Conservation (phyloP, 768 basidiomycete species). For the Sarcomyxa edulis region DNA sequence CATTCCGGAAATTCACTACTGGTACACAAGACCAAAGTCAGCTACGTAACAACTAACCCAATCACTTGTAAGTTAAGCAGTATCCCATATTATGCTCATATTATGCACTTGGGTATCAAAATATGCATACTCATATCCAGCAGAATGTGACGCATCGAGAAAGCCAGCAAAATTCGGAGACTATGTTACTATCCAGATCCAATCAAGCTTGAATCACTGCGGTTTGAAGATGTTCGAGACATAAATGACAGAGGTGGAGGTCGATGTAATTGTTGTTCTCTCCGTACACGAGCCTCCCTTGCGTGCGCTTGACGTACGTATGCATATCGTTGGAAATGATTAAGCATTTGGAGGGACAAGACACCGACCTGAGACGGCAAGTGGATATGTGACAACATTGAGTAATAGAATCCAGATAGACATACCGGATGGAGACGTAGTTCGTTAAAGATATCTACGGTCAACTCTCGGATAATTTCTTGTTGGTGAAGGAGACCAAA, state of each 20-base stretch:
- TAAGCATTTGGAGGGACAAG: conserved; percentile 70
- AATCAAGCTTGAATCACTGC: conserved; percentile 12
- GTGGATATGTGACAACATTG: too few relatives aligned
- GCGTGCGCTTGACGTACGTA: conserved; percentile 80
- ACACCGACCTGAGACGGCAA: conserved; percentile 59
- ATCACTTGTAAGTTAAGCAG: too few relatives aligned
- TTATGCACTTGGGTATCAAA: too few relatives aligned
- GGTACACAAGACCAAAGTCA: too few relatives aligned
- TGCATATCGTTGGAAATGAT: conserved; percentile 86
- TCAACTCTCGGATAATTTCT: conserved; percentile 67
- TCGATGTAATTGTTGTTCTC: conserved; percentile 24
- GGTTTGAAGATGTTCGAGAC: conserved; percentile 26
- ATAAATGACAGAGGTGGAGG: conserved; percentile 15
- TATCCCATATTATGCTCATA: too few relatives aligned
- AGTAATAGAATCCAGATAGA: conserved; percentile 10
- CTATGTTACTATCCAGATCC: too few relatives aligned
- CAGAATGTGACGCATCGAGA: too few relatives aligned
- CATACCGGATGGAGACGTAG: conserved; percentile 73
- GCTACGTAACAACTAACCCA: too few relatives aligned
- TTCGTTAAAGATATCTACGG: conserved; percentile 81
- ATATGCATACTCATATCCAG: too few relatives aligned
- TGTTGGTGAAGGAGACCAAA: conserved; percentile 91
- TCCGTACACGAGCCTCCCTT: conserved; percentile 37
- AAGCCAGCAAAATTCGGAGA: too few relatives aligned
- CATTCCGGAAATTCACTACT: too few relatives aligned